Conservation (phyloP, 2,329 filamentous ascomycete species). For the Fusarium sp. region DNA sequence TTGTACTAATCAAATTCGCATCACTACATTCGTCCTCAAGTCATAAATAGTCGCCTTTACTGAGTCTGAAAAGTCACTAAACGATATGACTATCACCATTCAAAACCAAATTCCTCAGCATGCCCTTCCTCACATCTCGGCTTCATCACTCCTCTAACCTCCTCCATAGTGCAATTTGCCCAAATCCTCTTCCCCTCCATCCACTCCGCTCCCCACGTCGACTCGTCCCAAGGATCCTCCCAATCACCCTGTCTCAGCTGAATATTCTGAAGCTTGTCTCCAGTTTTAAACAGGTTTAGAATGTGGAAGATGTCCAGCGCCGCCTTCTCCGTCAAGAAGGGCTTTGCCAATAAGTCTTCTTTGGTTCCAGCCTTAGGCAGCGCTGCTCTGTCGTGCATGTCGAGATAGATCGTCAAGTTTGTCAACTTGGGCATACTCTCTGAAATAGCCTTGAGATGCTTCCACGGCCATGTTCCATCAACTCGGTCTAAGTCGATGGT, state of each 20-base stretch:
- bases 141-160: fast-evolving
- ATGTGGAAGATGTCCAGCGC: neutral
- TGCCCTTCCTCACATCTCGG: neutral
- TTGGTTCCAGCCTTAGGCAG: fast-evolving
- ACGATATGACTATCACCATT: neutral
- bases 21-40: too few relatives aligned
- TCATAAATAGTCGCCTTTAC: neutral
- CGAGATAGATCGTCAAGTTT: conserved; percentile 2
- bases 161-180: neutral
- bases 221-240: neutral
- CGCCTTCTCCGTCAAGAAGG: neutral
- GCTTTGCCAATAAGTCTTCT: fast-evolving
- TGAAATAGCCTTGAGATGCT: conserved; percentile 4
- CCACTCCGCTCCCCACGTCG: too few relatives aligned
- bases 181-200: neutral
- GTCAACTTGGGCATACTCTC: conserved; percentile 4
- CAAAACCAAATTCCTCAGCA: fast-evolving
- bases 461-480: neutral
- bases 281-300: neutral
- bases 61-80: too few relatives aligned
- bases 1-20: too few relatives aligned
- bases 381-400: neutral
- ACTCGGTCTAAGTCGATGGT: conserved; percentile 7
- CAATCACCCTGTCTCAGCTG: neutral
- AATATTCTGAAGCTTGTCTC: neutral